Percentiles rank a stretch among this genome's conserved stretches.
These are phyloP conservation scores for Fraxinus ornus DNA, from an alignment of 305 asterid species.

Conservation along the genomic window DNA sequence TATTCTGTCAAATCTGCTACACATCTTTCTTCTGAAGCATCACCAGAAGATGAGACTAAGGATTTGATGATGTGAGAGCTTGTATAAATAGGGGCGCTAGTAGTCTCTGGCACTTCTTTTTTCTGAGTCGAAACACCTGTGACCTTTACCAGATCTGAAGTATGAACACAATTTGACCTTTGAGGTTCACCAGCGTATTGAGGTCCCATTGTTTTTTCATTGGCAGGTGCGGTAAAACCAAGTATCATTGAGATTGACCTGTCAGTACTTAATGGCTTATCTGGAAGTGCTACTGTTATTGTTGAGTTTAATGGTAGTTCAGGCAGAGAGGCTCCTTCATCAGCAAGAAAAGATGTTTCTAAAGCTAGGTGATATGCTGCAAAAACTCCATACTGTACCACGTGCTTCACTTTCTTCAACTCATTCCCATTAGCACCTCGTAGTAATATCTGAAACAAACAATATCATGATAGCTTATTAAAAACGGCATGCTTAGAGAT, in stretches of 20 bases:
- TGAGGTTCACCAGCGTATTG: slow-evolving; percentile 51
- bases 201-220: slow-evolving; percentile 43
- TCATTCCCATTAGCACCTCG: slow-evolving; percentile 90
- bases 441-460: slow-evolving; percentile 69
- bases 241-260: slow-evolving; percentile 78
- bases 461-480: slow-evolving; percentile 24
- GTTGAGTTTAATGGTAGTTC: slow-evolving; percentile 67
- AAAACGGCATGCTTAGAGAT: slow-evolving; percentile 11
- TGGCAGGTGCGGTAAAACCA: slow-evolving; percentile 50
- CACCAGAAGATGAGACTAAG: slow-evolving; percentile 38
- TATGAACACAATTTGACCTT: slow-evolving; percentile 56
- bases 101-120: slow-evolving; percentile 33
- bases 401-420: slow-evolving; percentile 93
- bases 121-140: slow-evolving; percentile 35
- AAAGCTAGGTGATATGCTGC: slow-evolving; percentile 97
- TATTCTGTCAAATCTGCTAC: slow-evolving; percentile 28
- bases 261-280: slow-evolving; percentile 57
- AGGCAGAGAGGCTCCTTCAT: slow-evolving; percentile 95
- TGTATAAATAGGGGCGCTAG: slow-evolving; percentile 27
- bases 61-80: slow-evolving; percentile 39
- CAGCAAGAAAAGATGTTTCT: slow-evolving; percentile 97
- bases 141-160: slow-evolving; percentile 42
- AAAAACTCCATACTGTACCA: slow-evolving; percentile 87
- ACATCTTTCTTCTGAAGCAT: slow-evolving; percentile 36
- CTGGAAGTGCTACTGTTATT: slow-evolving; percentile 76